Conservation (phyloP, 73 alveolate species). For the Symbiodinium natans region DNA sequence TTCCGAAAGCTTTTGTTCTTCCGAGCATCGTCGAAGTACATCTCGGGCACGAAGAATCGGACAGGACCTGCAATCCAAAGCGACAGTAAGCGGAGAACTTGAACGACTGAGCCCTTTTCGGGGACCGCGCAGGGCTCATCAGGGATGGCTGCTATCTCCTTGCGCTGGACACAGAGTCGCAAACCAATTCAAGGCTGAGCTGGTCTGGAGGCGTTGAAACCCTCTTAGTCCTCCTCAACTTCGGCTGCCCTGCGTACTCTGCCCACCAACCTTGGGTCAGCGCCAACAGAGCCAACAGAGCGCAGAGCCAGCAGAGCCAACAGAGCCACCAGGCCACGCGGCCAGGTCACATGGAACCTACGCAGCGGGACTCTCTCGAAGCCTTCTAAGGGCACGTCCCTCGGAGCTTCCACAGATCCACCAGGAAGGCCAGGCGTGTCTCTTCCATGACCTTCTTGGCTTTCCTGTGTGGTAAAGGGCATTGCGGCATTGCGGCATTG, state of each 20-base stretch:
- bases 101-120: not conserved
- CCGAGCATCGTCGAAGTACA: constrained; percentile 49
- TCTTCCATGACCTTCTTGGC: constrained; percentile 31
- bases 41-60: constrained; percentile 32
- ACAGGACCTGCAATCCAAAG: not conserved
- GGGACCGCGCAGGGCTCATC: not conserved
- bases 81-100: not conserved
- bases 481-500: too few relatives aligned
- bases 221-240: not conserved
- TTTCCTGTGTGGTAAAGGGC: too few relatives aligned
- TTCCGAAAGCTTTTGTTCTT: too few relatives aligned
- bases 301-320: not conserved
- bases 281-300: too few relatives aligned
- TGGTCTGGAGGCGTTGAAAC: too few relatives aligned
- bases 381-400: not conserved
- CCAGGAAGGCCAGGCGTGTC: constrained; percentile 42
- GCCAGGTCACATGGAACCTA: too few relatives aligned
- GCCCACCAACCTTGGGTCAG: not conserved
- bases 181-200: too few relatives aligned
- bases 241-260: not conserved
- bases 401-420: constrained; percentile 70
- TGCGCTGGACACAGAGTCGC: too few relatives aligned
- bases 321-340: not conserved
- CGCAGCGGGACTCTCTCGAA: too few relatives aligned
- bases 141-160: not conserved